Evolutionary conservation across 2,329 filamentous ascomycete species (phyloP).

Genomic region (Neofusicoccum ribis): DNA sequence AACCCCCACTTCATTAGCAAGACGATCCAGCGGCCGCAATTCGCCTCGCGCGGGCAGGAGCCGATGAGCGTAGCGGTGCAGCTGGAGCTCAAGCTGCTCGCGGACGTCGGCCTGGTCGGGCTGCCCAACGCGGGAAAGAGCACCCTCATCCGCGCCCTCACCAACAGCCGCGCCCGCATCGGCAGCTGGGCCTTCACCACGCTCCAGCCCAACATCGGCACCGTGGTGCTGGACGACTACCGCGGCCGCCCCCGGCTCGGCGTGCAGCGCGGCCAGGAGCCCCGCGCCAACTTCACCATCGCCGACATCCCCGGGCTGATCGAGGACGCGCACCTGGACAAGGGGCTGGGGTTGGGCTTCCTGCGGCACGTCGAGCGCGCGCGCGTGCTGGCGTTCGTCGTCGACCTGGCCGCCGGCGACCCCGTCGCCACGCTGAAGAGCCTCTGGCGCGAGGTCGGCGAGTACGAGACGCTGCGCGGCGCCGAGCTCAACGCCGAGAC

Average conservation of each 20-base stretch:
- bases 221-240: slow-evolving; percentile 87
- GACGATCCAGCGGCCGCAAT: slow-evolving; percentile 74
- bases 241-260: slow-evolving; percentile 67
- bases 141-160: slow-evolving; percentile 83
- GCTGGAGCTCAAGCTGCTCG: slow-evolving; percentile 90
- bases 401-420: slow-evolving; percentile 80
- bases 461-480: slow-evolving; percentile 81
- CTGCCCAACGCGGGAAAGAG: slow-evolving; percentile 96
- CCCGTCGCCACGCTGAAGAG: slow-evolving; percentile 75
- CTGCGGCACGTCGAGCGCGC: slow-evolving; percentile 93
- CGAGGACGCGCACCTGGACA: slow-evolving; percentile 87
- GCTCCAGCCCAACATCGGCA: slow-evolving; percentile 90
- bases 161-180: slow-evolving; percentile 82
- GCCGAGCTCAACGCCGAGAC: slow-evolving; percentile 67
- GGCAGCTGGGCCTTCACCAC: slow-evolving; percentile 98
- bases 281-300: slow-evolving; percentile 81
- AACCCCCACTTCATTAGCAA: slow-evolving; percentile 90
- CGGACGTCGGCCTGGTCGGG: slow-evolving; percentile 91
- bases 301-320: slow-evolving; percentile 95
- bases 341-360: slow-evolving; percentile 87
- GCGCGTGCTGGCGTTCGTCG: slow-evolving; percentile 86
- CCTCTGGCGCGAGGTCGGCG: slow-evolving; percentile 86
- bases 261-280: slow-evolving; percentile 45
- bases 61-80: slow-evolving; percentile 78
- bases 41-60: slow-evolving; percentile 81